phyloP scores from a whole-genome alignment of 305 asterid genomes.

The Rubia occidens region DNA sequence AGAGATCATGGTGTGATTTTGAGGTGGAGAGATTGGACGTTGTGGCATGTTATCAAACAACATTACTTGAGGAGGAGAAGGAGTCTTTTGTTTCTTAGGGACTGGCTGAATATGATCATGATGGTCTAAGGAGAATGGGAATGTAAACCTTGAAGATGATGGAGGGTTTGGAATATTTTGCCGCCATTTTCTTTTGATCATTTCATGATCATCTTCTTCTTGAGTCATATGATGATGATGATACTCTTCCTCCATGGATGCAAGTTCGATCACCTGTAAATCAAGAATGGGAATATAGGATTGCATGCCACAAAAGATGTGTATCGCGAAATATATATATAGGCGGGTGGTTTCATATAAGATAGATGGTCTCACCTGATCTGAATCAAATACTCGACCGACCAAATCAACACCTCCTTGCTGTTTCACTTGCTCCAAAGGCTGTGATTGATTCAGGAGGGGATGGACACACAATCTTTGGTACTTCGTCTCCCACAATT shows the following conservation, averaged over 20 bases:
- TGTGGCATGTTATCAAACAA: background rate
- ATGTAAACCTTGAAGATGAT: slow-evolving; percentile 22
- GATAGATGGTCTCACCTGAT: too few relatives aligned
- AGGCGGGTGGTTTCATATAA: too few relatives aligned
- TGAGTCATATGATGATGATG: background rate
- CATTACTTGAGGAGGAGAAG: background rate
- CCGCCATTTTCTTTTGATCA: background rate
- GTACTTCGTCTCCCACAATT: background rate
- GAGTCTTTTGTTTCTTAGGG: slow-evolving; percentile 7
- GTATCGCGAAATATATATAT: too few relatives aligned
- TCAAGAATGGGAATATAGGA: background rate
- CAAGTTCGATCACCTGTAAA: background rate
- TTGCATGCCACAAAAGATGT: background rate
- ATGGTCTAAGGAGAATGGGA: slow-evolving; percentile 33
- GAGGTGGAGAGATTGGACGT: background rate
- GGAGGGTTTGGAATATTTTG: background rate
- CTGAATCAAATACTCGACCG: background rate
- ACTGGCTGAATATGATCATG: background rate
- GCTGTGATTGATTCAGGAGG: background rate
- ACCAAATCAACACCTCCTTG: background rate
- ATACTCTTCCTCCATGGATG: background rate
- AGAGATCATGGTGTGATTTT: slow-evolving; percentile 30
- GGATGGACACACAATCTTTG: background rate
- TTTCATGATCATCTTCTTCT: slow-evolving; percentile 1
- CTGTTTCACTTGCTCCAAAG: slow-evolving; percentile 1